Conservation (phyloP, 176 grass and related monocot genomes). For the Triticum timopheevii region DNA sequence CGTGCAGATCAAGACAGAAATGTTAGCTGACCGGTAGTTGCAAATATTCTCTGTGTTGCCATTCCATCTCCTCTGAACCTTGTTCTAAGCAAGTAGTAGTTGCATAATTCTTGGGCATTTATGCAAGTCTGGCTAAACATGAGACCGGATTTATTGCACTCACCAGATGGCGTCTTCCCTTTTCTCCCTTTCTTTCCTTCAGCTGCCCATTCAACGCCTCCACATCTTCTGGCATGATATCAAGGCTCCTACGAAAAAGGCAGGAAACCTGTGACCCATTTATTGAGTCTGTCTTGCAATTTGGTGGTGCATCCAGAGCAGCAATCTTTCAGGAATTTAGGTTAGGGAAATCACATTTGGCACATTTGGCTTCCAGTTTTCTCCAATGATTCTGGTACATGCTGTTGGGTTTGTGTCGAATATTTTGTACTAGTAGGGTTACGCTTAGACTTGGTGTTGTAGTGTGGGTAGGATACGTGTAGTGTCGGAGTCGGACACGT, state of each 20-base stretch:
- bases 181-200: not conserved
- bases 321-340: slow-evolving; percentile 2
- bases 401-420: too few species aligned
- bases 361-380: not conserved
- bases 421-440: too few species aligned
- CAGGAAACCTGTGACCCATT: slow-evolving; percentile 42
- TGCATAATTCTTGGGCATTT: slow-evolving; percentile 19
- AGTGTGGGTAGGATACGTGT: too few species aligned
- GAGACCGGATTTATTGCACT: slow-evolving; percentile 25
- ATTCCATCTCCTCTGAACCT: slow-evolving; percentile 17
- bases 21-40: slow-evolving; percentile 11
- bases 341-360: not conserved
- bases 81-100: not conserved
- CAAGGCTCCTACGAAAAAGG: slow-evolving; percentile 15
- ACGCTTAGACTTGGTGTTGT: too few species aligned
- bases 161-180: slow-evolving; percentile 8
- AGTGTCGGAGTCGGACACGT: too few species aligned
- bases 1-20: not conserved
- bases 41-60: slow-evolving; percentile 11
- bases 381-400: not conserved
- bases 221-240: slow-evolving; percentile 30
- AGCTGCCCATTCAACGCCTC: slow-evolving; percentile 11
- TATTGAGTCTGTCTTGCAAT: not conserved
- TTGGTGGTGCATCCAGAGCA: not conserved
- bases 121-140: slow-evolving; percentile 26